phyloP scores from a whole-genome alignment of 306 rosid genomes.

The Pterocarpus macrocarpus region DNA sequence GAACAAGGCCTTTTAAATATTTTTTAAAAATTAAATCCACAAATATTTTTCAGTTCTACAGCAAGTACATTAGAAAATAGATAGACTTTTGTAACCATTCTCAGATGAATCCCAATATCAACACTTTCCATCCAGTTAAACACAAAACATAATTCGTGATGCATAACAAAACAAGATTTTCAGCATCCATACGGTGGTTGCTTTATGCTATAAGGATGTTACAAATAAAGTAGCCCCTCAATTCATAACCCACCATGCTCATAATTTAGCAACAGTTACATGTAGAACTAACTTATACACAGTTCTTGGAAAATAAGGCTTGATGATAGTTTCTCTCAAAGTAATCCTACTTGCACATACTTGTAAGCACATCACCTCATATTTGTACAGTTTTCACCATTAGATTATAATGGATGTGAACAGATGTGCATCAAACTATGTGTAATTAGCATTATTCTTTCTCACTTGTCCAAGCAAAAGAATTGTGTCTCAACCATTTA shows the following conservation, averaged over 20 bases:
- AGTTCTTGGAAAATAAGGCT: background rate
- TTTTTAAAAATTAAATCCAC: no score
- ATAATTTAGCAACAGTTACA: background rate
- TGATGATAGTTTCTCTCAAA: constrained; percentile 6
- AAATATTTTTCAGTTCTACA: no score
- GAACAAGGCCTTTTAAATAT: no score
- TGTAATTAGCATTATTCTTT: background rate
- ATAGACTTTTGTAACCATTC: no score
- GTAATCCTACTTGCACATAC: no score
- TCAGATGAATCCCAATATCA: no score
- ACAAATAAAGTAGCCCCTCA: constrained; percentile 12
- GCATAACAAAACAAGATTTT: background rate
- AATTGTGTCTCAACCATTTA: background rate
- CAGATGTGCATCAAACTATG: background rate
- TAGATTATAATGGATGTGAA: no score
- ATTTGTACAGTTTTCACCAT: no score
- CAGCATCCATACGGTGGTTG: constrained; percentile 7
- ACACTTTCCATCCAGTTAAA: background rate
- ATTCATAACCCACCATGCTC: background rate
- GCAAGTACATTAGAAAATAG: no score
- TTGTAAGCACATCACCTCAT: no score
- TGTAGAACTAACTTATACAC: no score
- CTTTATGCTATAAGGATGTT: background rate
- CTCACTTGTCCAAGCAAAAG: constrained; percentile 43
- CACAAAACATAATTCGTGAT: background rate